These are phyloP conservation scores for Coemansia sp. DNA, from an alignment of 192 early-diverging fungal genomes.

Conservation along the genomic window DNA sequence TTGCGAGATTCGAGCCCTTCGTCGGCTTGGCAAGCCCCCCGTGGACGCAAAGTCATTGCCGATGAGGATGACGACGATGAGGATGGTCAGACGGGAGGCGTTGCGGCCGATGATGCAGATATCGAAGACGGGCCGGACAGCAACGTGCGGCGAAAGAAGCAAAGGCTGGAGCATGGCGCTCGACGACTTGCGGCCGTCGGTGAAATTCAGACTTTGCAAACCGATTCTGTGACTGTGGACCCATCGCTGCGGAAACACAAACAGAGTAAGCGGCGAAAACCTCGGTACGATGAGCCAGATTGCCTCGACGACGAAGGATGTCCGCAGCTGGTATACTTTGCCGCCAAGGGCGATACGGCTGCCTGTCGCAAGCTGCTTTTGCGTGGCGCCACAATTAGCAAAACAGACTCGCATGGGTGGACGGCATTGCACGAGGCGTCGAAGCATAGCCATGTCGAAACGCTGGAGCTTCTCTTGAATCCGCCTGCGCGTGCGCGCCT, in stretches of 20 bases:
- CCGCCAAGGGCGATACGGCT: conserved; percentile 32
- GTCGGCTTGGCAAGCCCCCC: conserved; percentile 9
- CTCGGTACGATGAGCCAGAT: conserved; percentile 34
- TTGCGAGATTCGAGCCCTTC: conserved; percentile 11
- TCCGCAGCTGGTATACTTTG: conserved; percentile 51
- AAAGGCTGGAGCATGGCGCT: not conserved
- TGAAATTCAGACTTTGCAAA: not conserved
- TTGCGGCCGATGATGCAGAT: conserved; percentile 14
- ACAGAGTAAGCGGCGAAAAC: conserved; percentile 27
- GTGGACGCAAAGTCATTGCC: conserved; percentile 34
- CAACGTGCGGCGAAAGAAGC: conserved; percentile 8
- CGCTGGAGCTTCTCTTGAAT: conserved; percentile 33
- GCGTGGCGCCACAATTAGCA: conserved; percentile 33
- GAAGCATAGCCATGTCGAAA: conserved; percentile 23
- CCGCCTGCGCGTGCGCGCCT: conserved; percentile 24
- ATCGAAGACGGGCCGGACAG: conserved; percentile 10
- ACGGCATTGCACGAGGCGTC: conserved; percentile 47
- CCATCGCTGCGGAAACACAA: conserved; percentile 13
- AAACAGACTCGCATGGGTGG: conserved; percentile 32
- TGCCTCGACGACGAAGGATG: conserved; percentile 23
- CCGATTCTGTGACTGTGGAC: not conserved
- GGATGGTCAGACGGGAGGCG: conserved; percentile 2
- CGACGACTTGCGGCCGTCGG: not conserved
- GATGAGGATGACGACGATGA: conserved; percentile 38
- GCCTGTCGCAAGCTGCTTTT: conserved; percentile 41